Evolutionary conservation across 73 alveolate genomes (phyloP).

Genomic region (Paramecium sonneborni): DNA sequence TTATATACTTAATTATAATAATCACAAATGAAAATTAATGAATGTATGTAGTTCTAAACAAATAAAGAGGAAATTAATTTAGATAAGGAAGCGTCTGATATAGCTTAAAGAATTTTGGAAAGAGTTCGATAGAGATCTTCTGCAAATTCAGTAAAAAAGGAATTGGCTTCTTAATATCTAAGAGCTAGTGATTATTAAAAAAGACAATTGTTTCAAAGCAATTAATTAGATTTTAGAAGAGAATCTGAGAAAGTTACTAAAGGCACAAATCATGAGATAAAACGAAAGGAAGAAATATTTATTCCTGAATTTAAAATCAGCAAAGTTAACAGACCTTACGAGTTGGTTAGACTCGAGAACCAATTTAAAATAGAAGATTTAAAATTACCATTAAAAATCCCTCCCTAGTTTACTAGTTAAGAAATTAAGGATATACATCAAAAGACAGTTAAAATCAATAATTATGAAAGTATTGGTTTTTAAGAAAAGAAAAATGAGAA

Average conservation of each 20-base stretch:
- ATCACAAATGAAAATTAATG: conserved; percentile 6
- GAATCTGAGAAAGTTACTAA: neutral
- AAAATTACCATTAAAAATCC: neutral
- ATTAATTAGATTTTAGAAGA: neutral
- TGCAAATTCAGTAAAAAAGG: neutral
- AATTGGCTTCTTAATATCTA: neutral
- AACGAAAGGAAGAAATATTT: neutral
- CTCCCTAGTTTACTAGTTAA: neutral
- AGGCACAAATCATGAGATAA: neutral
- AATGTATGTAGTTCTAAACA: neutral
- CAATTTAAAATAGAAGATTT: neutral
- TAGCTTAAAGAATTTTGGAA: conserved; percentile 1
- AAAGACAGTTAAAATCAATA: neutral
- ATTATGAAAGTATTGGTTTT: neutral
- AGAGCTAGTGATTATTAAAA: neutral
- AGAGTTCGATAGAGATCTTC: neutral
- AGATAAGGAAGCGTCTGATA: conserved; percentile 13
- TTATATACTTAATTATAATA: neutral
- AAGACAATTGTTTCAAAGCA: neutral
- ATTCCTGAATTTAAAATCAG: neutral
- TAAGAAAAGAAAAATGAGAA: neutral
- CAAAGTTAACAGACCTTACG: neutral
- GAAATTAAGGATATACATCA: neutral
- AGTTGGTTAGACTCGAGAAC: neutral
- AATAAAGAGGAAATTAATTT: neutral